These are phyloP conservation scores for Clarireedia sp. DNA, from an alignment of 2,329 filamentous ascomycete genomes.

Conservation along the genomic window DNA sequence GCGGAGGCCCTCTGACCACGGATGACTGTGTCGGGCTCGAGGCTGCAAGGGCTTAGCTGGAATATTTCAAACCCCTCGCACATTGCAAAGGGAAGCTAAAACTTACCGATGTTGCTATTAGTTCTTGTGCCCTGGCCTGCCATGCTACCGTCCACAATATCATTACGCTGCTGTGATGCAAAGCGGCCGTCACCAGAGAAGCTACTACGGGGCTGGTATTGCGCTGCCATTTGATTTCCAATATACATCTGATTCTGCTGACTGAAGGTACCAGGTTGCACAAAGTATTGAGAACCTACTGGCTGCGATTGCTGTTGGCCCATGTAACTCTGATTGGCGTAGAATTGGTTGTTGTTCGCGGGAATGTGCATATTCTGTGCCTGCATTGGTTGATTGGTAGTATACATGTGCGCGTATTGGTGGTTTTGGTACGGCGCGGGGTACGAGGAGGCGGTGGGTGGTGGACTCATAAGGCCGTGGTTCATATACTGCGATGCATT, in stretches of 20 bases:
- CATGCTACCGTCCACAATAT: slow-evolving; percentile 11
- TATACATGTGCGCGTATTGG: slow-evolving; percentile 23
- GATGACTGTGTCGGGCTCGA: slow-evolving; percentile 32
- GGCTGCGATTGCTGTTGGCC: slow-evolving; percentile 17
- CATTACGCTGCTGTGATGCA: slow-evolving; percentile 12
- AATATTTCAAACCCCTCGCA: neutral
- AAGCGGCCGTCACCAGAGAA: slow-evolving; percentile 18
- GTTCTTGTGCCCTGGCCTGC: slow-evolving; percentile 11
- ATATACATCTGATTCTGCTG: slow-evolving; percentile 20
- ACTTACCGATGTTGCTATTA: slow-evolving; percentile 26
- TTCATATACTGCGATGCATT: slow-evolving; percentile 18
- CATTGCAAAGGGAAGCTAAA: neutral
- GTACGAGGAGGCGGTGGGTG: slow-evolving; percentile 18
- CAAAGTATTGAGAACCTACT: slow-evolving; percentile 17
- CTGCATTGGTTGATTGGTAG: slow-evolving; percentile 13
- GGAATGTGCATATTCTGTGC: slow-evolving; percentile 13
- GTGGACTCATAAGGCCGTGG: slow-evolving; percentile 13
- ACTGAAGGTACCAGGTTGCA: slow-evolving; percentile 21
- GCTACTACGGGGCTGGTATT: slow-evolving; percentile 16
- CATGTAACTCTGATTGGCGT: slow-evolving; percentile 21
- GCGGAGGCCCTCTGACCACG: slow-evolving; percentile 44
- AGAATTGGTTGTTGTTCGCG: slow-evolving; percentile 19
- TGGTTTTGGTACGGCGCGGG: slow-evolving; percentile 22
- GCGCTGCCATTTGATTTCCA: slow-evolving; percentile 9
- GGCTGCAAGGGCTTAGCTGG: slow-evolving; percentile 20